Evolutionary conservation across 495 filamentous ascomycete genomes (phyloP), one percentile per base, ranked within the genome.

Genomic region (Hypoxylon fuscum): DNA sequence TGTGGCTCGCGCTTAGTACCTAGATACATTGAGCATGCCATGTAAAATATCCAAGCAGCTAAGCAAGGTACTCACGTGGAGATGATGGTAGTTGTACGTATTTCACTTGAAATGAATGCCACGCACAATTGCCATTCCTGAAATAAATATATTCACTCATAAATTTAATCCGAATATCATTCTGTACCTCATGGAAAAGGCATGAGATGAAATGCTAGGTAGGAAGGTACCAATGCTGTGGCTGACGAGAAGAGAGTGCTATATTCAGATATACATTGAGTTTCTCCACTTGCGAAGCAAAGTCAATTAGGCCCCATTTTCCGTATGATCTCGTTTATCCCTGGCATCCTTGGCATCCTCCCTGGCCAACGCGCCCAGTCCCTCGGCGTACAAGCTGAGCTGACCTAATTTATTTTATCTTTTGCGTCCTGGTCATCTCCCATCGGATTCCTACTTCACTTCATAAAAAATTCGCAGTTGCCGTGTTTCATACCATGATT

Each of bases 341-440:
- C 47, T 59, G 55, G 46, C 23, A 48, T 27, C n/a, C n/a, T n/a
- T 27, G 25, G 25, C 25, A 11, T 17, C 48, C 41, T 47, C 18
- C 40, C 55, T 49, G 35, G 62, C 51, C 62, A 65, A 60, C 62
- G 49, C 55, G 55, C 47, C 41, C 58, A 61, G 32, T 45, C 38
- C 38, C 23, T 34, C 15, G 55, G 50, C 14, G 37, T 15, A 18
- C 18, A n/a, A 15, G 37, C 37, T 12, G 49, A 51, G 52, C 46
- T 55, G 47, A 48, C 53, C 21, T 59, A 55, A 65, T 55, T 59
- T 60, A 49, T 55, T 17, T 59, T 53, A 41, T 34, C 60, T 49
- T 37, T 15, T 53, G 35, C 20, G 14, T 48, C 0, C 37, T 22
- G 18, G 11, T 22, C 44, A 10, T 31, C 27, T 47, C 25, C 18